These are phyloP conservation scores for Cutaneotrichosporon dermatis DNA, from an alignment of 1,284 basidiomycete genomes.

Conservation along the genomic window DNA sequence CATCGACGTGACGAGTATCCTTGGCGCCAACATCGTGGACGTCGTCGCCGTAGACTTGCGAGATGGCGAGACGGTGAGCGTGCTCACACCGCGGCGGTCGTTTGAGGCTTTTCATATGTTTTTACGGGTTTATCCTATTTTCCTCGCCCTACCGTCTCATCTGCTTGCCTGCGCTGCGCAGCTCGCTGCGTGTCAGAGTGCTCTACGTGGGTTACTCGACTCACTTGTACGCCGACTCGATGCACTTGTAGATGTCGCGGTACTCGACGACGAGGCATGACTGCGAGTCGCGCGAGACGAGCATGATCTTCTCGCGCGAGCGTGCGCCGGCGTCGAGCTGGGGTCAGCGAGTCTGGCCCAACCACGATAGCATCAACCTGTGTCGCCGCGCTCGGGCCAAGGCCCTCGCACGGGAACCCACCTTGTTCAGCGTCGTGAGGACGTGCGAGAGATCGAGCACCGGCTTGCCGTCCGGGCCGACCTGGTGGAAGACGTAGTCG, in stretches of 20 bases:
- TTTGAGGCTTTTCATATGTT: constrained; percentile 14
- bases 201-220: too few relatives aligned
- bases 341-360: too few relatives aligned
- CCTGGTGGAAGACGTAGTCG: constrained; percentile 97
- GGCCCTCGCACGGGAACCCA: constrained; percentile 28
- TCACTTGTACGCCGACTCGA: constrained; percentile 67
- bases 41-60: too few relatives aligned
- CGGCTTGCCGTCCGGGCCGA: constrained; percentile 84
- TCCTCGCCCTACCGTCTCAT: constrained; percentile 2
- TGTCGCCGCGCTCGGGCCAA: too few relatives aligned
- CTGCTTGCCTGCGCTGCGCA: constrained; percentile 12
- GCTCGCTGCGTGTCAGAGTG: neutral
- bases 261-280: constrained; percentile 95
- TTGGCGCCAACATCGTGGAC: too few relatives aligned
- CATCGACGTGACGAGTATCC: too few relatives aligned
- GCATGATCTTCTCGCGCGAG: constrained; percentile 88
- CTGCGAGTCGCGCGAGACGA: constrained; percentile 77
- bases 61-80: too few relatives aligned
- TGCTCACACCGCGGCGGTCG: too few relatives aligned
- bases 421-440: constrained; percentile 86
- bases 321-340: constrained; percentile 43
- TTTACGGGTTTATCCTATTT: constrained; percentile 14
- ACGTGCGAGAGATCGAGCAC: constrained; percentile 88
- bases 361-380: too few relatives aligned
- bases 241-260: constrained; percentile 80